phyloP scores from a whole-genome alignment of 2,329 filamentous ascomycete genomes.

The Colletotrichum sp. region DNA sequence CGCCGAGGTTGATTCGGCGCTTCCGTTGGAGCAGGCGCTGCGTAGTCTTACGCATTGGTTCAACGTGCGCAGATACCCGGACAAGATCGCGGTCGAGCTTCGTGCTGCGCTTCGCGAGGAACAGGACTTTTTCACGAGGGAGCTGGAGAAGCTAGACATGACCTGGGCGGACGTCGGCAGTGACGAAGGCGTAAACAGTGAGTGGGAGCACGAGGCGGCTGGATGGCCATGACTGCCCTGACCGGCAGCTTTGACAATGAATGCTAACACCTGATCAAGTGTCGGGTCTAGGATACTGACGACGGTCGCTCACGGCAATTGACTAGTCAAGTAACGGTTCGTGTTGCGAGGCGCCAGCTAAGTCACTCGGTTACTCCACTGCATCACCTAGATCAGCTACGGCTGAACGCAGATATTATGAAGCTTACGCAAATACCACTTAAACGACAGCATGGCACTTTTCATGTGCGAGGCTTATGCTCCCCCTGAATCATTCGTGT shows the following conservation, averaged over 20 bases:
- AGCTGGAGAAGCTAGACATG: constrained; percentile 74
- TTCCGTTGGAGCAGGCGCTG: constrained; percentile 90
- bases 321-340: not conserved
- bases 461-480: not conserved
- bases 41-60: constrained; percentile 93
- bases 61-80: constrained; percentile 82
- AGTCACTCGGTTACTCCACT: not conserved
- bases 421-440: not conserved
- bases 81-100: constrained; percentile 69
- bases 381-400: not conserved
- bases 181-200: constrained; percentile 30
- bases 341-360: not conserved
- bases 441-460: not conserved
- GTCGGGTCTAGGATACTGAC: constrained; percentile 16
- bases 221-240: constrained; percentile 12
- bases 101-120: constrained; percentile 69
- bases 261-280: constrained; percentile 14
- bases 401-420: not conserved
- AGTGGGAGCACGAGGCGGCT: constrained; percentile 26
- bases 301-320: not conserved
- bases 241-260: not conserved
- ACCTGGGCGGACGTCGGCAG: constrained; percentile 47
- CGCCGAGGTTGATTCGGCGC: constrained; percentile 88
- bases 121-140: constrained; percentile 78
- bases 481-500: not conserved